Conservation (phyloP, 192 early-diverging fungal species). For the Umbelopsis sp. region DNA sequence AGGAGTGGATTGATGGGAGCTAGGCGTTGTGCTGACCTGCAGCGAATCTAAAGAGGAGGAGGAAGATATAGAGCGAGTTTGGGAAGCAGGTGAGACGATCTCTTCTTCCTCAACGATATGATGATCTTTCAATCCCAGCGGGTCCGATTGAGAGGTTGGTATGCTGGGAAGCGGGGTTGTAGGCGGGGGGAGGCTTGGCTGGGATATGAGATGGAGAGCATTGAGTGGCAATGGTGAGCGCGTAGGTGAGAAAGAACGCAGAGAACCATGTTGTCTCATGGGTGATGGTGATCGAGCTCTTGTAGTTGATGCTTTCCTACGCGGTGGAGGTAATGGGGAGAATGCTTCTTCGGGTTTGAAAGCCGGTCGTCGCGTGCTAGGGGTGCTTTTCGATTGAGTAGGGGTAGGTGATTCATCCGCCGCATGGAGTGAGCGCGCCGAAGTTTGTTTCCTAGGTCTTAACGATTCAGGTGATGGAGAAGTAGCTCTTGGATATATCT, state of each 20-base stretch:
- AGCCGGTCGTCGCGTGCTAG: not conserved
- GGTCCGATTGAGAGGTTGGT: not conserved
- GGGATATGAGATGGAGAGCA: not conserved
- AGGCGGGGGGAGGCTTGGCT: constrained; percentile 1
- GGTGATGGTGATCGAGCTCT: constrained; percentile 2
- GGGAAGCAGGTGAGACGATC: not conserved
- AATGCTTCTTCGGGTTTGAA: constrained; percentile 4
- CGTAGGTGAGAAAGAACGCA: not conserved
- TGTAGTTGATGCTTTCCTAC: not conserved
- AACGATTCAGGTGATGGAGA: not conserved
- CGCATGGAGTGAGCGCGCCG: not conserved
- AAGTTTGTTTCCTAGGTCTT: not conserved
- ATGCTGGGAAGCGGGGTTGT: not conserved
- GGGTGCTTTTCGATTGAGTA: not conserved
- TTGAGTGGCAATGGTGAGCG: not conserved
- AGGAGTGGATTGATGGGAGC: constrained; percentile 13
- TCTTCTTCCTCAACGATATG: not conserved
- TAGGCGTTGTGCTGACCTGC: constrained; percentile 12
- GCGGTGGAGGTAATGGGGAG: not conserved
- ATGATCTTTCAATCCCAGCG: not conserved
- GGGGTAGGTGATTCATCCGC: constrained; percentile 1
- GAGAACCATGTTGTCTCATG: not conserved
- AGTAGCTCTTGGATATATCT: not conserved
- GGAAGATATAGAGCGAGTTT: constrained; percentile 1
- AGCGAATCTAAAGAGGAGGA: constrained; percentile 9